Percentiles rank a stretch among this genome's conserved stretches.
Evolutionary conservation across 768 basidiomycete genomes (phyloP).

Genomic region (Dioszegia aurantiaca): DNA sequence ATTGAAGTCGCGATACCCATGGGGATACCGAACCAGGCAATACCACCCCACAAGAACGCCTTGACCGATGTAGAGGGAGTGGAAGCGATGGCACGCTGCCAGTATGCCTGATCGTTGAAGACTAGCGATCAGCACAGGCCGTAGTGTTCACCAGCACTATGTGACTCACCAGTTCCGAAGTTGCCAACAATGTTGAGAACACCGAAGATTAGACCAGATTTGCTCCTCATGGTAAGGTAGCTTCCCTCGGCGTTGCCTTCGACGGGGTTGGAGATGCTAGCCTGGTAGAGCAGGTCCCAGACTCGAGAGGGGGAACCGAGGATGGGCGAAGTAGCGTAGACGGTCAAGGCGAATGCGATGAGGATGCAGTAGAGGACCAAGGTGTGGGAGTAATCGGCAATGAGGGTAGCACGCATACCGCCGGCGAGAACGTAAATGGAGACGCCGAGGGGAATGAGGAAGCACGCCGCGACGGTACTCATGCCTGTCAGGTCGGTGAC

Average conservation of each 20-base stretch:
- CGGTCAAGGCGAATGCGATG: conserved; percentile 69
- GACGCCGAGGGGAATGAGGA: conserved; percentile 76
- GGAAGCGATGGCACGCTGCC: conserved; percentile 85
- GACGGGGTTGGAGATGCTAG: conserved; percentile 62
- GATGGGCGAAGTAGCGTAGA: conserved; percentile 67
- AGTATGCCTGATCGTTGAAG: conserved; percentile 67
- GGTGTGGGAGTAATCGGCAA: conserved; percentile 70
- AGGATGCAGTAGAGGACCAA: conserved; percentile 82
- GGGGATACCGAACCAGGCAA: conserved; percentile 74
- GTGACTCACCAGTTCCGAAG: conserved; percentile 56
- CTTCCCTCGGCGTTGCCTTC: conserved; percentile 78
- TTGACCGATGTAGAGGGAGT: conserved; percentile 80
- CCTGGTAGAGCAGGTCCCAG: conserved; percentile 71
- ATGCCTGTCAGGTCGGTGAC: conserved; percentile 85
- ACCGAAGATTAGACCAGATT: conserved; percentile 74
- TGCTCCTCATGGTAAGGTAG: conserved; percentile 77
- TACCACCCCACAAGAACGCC: conserved; percentile 81
- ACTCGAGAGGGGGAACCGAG: conserved; percentile 76
- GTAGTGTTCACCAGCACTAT: neutral
- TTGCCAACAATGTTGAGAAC: conserved; percentile 85
- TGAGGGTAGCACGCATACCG: conserved; percentile 51
- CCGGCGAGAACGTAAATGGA: conserved; percentile 64
- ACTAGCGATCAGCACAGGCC: conserved; percentile 50
- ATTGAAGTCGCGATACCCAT: conserved; percentile 71
- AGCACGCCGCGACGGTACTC: conserved; percentile 84